Conservation (phyloP, 1,284 basidiomycete genomes). For the Cryptococcus jaspeensis region DNA sequence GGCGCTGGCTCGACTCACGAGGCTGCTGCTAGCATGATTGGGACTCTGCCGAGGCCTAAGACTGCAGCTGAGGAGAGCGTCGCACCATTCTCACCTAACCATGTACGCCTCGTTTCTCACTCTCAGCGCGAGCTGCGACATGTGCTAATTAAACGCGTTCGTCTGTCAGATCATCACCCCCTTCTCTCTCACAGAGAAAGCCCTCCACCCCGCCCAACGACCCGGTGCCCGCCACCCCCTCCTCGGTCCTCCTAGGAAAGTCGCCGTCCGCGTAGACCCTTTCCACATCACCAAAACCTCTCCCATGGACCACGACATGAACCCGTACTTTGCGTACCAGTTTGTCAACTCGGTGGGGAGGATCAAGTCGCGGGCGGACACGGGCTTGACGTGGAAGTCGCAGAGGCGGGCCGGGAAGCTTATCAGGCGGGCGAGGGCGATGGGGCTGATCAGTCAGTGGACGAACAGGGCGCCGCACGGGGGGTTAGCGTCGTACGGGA, state of each 20-base stretch:
- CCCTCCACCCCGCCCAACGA: conserved; percentile 9
- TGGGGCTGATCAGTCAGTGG: conserved; percentile 74
- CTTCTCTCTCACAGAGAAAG: conserved; percentile 4
- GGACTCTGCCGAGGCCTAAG: background rate
- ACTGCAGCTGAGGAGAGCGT: background rate
- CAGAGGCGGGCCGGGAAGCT: conserved; percentile 83
- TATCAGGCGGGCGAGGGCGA: conserved; percentile 84
- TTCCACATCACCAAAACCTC: conserved; percentile 37
- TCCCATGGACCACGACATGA: conserved; percentile 52
- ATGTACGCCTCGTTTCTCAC: background rate
- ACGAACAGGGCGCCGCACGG: conserved; percentile 23
- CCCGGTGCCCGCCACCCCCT: conserved; percentile 28
- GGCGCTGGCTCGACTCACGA: no score
- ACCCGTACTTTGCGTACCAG: conserved; percentile 64
- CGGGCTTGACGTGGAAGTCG: conserved; percentile 73
- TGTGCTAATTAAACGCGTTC: background rate
- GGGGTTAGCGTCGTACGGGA: conserved; percentile 8
- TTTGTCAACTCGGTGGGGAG: conserved; percentile 84
- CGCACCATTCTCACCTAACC: background rate
- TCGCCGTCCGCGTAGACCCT: conserved; percentile 44
- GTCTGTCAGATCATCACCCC: conserved; percentile 6
- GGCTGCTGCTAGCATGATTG: no score
- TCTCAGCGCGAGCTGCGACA: background rate
- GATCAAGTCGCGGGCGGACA: conserved; percentile 68
- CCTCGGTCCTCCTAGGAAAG: conserved; percentile 36